These are phyloP conservation scores for Escovopsis sp. DNA, from an alignment of 2,329 filamentous ascomycete genomes.

Conservation along the genomic window DNA sequence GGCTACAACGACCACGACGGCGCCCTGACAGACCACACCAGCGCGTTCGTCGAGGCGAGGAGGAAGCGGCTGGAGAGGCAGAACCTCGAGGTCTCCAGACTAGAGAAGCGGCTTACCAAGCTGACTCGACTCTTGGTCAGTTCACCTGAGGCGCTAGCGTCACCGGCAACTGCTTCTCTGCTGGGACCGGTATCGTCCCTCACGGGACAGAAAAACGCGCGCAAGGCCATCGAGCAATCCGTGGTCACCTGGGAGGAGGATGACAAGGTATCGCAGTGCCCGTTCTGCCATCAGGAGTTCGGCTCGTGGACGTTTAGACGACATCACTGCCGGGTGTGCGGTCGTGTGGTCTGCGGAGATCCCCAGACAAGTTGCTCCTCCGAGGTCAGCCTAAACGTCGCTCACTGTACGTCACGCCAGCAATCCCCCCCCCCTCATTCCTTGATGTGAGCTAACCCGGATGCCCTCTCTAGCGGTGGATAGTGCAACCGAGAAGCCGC, in stretches of 20 bases:
- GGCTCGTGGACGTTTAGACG: slow-evolving; percentile 82
- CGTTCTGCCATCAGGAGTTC: slow-evolving; percentile 94
- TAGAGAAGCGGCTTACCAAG: slow-evolving; percentile 86
- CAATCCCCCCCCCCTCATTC: not conserved
- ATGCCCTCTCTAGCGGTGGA: slow-evolving; percentile 7
- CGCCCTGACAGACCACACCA: slow-evolving; percentile 54
- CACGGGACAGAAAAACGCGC: slow-evolving; percentile 55
- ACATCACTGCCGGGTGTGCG: slow-evolving; percentile 91
- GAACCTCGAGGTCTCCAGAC: slow-evolving; percentile 71
- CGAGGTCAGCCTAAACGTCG: slow-evolving; percentile 68
- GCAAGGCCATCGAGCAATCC: slow-evolving; percentile 76
- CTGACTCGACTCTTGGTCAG: slow-evolving; percentile 72
- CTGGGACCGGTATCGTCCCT: slow-evolving; percentile 47
- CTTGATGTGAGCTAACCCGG: not conserved
- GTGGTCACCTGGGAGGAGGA: slow-evolving; percentile 96
- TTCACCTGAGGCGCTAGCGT: slow-evolving; percentile 49
- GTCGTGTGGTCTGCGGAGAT: slow-evolving; percentile 85
- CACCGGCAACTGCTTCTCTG: slow-evolving; percentile 33
- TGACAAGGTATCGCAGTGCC: slow-evolving; percentile 61
- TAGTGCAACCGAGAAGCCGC: slow-evolving; percentile 27
- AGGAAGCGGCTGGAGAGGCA: slow-evolving; percentile 69
- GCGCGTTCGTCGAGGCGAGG: slow-evolving; percentile 55
- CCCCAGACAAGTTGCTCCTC: slow-evolving; percentile 69
- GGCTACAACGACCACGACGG: slow-evolving; percentile 88
- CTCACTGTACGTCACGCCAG: slow-evolving; percentile 26